Evolutionary conservation across 1,284 basidiomycete genomes (phyloP).

Genomic region (Hemileia vastatrix): DNA sequence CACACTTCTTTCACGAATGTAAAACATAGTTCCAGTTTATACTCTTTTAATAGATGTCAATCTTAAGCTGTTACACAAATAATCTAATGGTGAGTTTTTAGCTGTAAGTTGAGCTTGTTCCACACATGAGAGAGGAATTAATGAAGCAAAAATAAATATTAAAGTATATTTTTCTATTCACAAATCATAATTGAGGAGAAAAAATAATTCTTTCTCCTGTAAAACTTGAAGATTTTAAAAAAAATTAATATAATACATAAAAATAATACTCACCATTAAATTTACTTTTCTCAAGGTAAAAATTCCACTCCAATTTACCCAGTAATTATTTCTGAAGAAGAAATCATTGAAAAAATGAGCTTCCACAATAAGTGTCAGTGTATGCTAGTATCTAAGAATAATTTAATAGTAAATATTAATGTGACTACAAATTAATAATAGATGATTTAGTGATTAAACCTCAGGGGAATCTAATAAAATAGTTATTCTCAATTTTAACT

Average conservation of each 20-base stretch:
- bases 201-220: constrained; percentile 17
- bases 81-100: neutral
- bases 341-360: constrained; percentile 97
- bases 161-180: constrained; percentile 8
- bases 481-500: too few species aligned
- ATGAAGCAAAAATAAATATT: constrained; percentile 13
- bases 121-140: neutral
- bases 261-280: constrained; percentile 6
- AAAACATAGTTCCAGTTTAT: neutral
- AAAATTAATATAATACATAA: too few species aligned
- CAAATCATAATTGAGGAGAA: constrained; percentile 14
- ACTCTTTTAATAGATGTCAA: neutral
- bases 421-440: too few species aligned
- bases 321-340: constrained; percentile 51
- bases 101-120: neutral
- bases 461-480: too few species aligned
- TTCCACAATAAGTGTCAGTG: constrained; percentile 86
- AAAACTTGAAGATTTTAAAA: neutral
- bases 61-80: constrained; percentile 5
- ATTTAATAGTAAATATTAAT: too few species aligned
- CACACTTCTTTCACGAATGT: neutral
- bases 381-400: too few species aligned
- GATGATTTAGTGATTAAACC: too few species aligned
- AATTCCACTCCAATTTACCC: constrained; percentile 21
- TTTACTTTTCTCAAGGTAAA: constrained; percentile 18